Percentiles rank a stretch among this genome's conserved stretches.
Evolutionary conservation across 2,329 filamentous ascomycete species (phyloP).

Genomic region (Botrytis porri): DNA sequence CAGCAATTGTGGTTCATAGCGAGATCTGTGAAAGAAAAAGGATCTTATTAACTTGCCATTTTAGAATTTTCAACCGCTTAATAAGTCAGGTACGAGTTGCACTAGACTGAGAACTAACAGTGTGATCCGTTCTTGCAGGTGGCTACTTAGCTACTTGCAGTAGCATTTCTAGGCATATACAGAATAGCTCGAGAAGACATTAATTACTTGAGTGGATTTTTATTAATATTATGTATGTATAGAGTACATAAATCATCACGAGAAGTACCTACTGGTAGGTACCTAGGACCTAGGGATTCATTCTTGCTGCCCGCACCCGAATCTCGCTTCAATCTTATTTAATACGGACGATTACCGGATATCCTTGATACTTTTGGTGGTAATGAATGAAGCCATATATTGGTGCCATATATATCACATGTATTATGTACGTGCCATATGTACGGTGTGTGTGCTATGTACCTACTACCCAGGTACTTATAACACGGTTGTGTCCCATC

Average conservation of each 20-base stretch:
- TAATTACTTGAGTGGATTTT: background rate
- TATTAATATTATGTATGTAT: background rate
- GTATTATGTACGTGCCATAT: background rate
- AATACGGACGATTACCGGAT: background rate
- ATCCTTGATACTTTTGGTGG: background rate
- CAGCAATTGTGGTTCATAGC: background rate
- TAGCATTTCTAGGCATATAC: background rate
- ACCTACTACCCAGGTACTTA: background rate
- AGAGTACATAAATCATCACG: background rate
- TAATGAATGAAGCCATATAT: background rate
- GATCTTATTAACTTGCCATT: background rate
- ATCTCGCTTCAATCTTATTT: background rate
- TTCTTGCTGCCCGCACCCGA: background rate
- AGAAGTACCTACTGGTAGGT: too few relatives aligned
- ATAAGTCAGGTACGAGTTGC: background rate
- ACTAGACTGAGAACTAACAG: background rate
- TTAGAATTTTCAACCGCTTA: background rate
- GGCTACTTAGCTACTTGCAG: background rate
- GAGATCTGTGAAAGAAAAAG: conserved; percentile 7
- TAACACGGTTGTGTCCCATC: background rate
- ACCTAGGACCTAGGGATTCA: too few relatives aligned
- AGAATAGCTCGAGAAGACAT: background rate
- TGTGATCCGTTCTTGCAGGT: background rate
- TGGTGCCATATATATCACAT: background rate
- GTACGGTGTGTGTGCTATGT: too few relatives aligned